A percentile compares a stretch with the other conserved stretches of the same genome.
These are phyloP conservation scores for Aspergillus egyptiacus DNA, from an alignment of 495 filamentous ascomycete species.

Conservation along the genomic window DNA sequence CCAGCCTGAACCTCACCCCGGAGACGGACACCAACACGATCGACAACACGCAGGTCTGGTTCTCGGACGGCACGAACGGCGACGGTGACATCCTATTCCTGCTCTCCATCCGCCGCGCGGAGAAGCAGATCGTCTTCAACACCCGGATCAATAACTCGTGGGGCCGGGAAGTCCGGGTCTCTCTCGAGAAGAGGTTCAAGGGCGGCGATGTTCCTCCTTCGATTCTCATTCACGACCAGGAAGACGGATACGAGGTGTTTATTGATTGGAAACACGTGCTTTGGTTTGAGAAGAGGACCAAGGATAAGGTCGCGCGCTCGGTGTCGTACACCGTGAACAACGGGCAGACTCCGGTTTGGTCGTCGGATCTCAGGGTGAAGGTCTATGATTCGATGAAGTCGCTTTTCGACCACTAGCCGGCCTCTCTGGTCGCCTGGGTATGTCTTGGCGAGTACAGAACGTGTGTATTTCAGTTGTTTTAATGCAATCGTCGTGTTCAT, in stretches of 20 bases:
- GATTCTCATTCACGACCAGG: background rate
- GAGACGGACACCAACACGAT: background rate
- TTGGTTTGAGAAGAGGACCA: background rate
- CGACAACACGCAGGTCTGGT: background rate
- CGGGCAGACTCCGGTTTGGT: background rate
- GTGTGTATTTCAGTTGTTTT: too few relatives aligned
- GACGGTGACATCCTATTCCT: background rate
- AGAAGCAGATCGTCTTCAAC: background rate
- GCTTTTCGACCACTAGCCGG: background rate
- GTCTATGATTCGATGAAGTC: background rate
- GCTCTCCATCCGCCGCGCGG: background rate
- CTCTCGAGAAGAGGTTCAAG: background rate
- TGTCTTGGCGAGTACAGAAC: too few relatives aligned
- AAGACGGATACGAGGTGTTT: background rate
- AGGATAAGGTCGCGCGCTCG: background rate
- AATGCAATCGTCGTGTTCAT: too few relatives aligned
- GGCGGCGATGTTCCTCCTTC: background rate
- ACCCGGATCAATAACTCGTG: background rate
- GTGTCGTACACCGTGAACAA: background rate
- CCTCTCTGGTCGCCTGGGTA: too few relatives aligned
- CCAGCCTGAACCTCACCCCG: background rate
- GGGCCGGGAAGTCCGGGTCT: background rate
- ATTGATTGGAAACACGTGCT: background rate
- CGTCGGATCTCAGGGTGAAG: background rate
- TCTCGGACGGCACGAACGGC: background rate